phyloP scores from a whole-genome alignment of 192 early-diverging fungal species.

The Rhizoclosmatium sp. region DNA sequence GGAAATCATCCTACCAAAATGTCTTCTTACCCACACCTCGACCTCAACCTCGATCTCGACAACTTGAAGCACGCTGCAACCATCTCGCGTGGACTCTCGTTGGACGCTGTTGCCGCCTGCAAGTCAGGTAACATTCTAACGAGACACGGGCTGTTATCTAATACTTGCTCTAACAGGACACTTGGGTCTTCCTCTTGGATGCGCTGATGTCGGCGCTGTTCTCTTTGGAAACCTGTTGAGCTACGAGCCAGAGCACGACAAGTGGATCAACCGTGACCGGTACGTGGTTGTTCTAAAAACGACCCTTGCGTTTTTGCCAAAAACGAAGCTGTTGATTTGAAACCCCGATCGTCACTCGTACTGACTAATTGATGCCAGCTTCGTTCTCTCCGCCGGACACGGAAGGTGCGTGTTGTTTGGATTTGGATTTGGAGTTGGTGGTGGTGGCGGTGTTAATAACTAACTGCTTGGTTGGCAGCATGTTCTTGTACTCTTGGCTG shows the following conservation, averaged over 20 bases:
- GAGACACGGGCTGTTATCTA: neutral
- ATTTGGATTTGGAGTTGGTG: neutral
- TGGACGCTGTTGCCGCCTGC: constrained; percentile 40
- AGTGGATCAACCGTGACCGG: constrained; percentile 95
- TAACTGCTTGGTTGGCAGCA: constrained; percentile 3
- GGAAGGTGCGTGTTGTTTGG: constrained; percentile 44
- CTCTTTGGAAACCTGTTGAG: constrained; percentile 87
- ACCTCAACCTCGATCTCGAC: constrained; percentile 29
- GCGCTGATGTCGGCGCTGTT: constrained; percentile 91
- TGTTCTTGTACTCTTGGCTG: constrained; percentile 91
- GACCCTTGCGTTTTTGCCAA: neutral
- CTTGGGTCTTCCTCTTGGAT: constrained; percentile 98
- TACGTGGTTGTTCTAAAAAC: neutral
- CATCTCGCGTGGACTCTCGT: constrained; percentile 41
- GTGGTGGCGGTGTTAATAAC: neutral
- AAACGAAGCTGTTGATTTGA: neutral
- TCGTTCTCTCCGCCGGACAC: constrained; percentile 98
- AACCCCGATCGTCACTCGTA: neutral
- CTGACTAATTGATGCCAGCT: constrained; percentile 41
- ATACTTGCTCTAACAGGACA: constrained; percentile 69
- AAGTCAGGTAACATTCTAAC: constrained; percentile 31
- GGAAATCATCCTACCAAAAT: neutral
- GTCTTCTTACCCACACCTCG: constrained; percentile 11
- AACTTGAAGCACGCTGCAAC: constrained; percentile 38
- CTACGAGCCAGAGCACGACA: constrained; percentile 86